A percentile compares a stretch with the other conserved stretches of the same genome.
Evolutionary conservation across 2,329 filamentous ascomycete species (phyloP).

Genomic region (Monosporascus ibericus): DNA sequence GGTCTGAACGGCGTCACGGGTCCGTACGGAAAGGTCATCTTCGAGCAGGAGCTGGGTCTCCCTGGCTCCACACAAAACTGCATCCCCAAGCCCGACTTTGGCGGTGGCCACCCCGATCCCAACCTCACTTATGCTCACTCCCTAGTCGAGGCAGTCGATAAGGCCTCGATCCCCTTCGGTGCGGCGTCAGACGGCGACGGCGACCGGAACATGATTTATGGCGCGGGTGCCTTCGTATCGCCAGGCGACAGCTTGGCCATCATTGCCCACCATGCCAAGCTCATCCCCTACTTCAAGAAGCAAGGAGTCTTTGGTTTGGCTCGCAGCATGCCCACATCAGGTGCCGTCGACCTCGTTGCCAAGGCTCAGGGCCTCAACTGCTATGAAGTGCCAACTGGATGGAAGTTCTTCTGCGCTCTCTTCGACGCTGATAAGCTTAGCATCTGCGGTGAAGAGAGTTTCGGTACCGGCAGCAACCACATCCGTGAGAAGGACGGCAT

Average conservation of each 20-base stretch:
- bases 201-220: slow-evolving; percentile 99
- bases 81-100: slow-evolving; percentile 87
- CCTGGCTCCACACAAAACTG: slow-evolving; percentile 81
- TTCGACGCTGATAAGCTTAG: slow-evolving; percentile 94
- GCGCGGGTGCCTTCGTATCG: slow-evolving; percentile 91
- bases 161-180: slow-evolving; percentile 87
- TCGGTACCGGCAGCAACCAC: slow-evolving; percentile 96
- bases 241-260: slow-evolving; percentile 96
- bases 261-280: slow-evolving; percentile 91
- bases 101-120: slow-evolving; percentile 93
- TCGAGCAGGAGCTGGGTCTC: slow-evolving; percentile 86
- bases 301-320: slow-evolving; percentile 93
- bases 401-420: slow-evolving; percentile 98
- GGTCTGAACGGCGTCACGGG: slow-evolving; percentile 92
- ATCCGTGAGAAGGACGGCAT: slow-evolving; percentile 98
- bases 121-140: slow-evolving; percentile 97
- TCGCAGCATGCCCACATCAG: slow-evolving; percentile 95
- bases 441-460: slow-evolving; percentile 97
- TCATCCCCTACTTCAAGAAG: slow-evolving; percentile 98
- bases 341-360: slow-evolving; percentile 90
- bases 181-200: slow-evolving; percentile 95
- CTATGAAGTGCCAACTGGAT: slow-evolving; percentile 97
- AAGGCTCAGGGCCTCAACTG: slow-evolving; percentile 85
- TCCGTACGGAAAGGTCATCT: slow-evolving; percentile 90
- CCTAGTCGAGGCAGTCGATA: slow-evolving; percentile 88